These are phyloP conservation scores for Talaromyces amestolkiae DNA, from an alignment of 2,329 filamentous ascomycete genomes.

Conservation along the genomic window DNA sequence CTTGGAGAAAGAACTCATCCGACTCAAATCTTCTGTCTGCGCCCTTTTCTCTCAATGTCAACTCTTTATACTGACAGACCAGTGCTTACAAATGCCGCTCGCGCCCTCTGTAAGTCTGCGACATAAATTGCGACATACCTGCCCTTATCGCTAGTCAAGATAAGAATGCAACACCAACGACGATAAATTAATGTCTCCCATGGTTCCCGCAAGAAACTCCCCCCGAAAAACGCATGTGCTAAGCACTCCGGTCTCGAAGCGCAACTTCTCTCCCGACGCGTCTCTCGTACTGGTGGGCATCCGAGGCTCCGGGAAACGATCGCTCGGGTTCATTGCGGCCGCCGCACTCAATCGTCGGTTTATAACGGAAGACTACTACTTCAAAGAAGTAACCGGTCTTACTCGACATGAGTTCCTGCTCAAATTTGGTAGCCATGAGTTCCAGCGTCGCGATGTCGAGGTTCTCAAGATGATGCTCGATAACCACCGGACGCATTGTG, in stretches of 20 bases:
- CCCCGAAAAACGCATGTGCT: conserved; percentile 22
- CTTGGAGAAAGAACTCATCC: background rate
- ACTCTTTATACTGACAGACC: background rate
- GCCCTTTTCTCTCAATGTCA: background rate
- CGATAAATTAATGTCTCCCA: conserved; percentile 12
- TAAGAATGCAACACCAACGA: conserved; percentile 1
- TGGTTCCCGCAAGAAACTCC: conserved; percentile 4
- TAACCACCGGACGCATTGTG: conserved; percentile 41
- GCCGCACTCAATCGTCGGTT: conserved; percentile 44
- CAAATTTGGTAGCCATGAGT: conserved; percentile 40
- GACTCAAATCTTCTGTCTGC: background rate
- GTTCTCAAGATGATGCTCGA: conserved; percentile 45
- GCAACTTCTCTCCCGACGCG: conserved; percentile 38
- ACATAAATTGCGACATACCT: background rate
- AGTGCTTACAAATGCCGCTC: background rate
- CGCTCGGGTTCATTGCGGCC: conserved; percentile 44
- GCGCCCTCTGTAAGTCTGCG: background rate
- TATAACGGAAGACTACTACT: conserved; percentile 47
- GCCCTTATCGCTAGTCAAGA: background rate
- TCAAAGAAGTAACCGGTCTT: conserved; percentile 42
- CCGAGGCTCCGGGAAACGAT: conserved; percentile 45
- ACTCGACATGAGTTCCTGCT: conserved; percentile 44
- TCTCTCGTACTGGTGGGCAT: conserved; percentile 45
- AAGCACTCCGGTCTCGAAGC: conserved; percentile 17
- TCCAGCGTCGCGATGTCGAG: conserved; percentile 44